Conservation (phyloP, 2,329 filamentous ascomycete species). For the Ascochyta pisi region DNA sequence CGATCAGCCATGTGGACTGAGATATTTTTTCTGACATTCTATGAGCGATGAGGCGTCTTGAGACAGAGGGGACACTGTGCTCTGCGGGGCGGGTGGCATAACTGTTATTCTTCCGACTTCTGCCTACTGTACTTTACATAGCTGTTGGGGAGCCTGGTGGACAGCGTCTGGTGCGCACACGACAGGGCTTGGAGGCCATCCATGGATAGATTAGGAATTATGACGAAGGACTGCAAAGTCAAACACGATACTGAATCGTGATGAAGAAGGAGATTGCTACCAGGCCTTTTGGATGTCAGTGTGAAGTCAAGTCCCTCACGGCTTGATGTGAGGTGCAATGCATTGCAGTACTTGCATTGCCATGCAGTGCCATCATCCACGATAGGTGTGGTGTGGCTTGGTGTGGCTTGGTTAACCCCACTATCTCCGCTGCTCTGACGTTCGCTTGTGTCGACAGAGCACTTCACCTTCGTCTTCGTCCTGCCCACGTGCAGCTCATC, state of each 20-base stretch:
- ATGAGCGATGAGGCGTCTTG: conserved; percentile 7
- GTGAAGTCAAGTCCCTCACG: neutral
- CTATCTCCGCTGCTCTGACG: conserved; percentile 23
- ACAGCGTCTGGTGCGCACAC: conserved; percentile 18
- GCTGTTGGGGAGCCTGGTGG: conserved; percentile 19
- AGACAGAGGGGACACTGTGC: neutral
- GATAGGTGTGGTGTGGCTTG: neutral
- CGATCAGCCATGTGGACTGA: neutral
- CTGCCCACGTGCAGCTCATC: neutral
- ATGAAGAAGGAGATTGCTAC: neutral
- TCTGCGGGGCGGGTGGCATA: conserved; percentile 4
- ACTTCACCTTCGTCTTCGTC: conserved; percentile 15
- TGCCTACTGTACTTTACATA: conserved; percentile 33
- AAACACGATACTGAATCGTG: conserved; percentile 4
- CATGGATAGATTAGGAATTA: neutral
- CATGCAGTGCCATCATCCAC: no score
- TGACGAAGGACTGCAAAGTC: conserved; percentile 9
- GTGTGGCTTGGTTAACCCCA: conserved; percentile 5
- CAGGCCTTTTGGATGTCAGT: no score
- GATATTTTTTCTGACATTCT: neutral
- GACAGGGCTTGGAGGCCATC: conserved; percentile 1
- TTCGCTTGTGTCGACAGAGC: conserved; percentile 22
- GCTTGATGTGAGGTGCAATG: no score
- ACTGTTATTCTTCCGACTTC: conserved; percentile 23
- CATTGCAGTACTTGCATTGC: no score